Conservation (phyloP, 805 yeast species). For the Saccharomycopsis schoenii region DNA sequence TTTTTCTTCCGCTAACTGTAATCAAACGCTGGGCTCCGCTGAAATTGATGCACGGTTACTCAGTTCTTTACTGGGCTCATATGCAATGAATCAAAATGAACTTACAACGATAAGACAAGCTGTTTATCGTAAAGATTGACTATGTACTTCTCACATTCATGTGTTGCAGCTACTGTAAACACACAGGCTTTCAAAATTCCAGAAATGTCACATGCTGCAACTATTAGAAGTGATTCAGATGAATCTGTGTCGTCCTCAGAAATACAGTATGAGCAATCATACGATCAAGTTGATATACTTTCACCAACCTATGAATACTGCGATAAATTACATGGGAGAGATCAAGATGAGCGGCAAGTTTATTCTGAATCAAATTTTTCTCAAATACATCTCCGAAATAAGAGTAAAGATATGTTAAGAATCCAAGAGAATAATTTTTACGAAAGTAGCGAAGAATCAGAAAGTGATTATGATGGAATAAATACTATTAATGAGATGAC, state of each 20-base stretch:
- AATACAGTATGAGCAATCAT: not conserved
- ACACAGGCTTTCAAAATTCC: not conserved
- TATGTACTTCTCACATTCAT: no score
- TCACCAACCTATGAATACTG: constrained; percentile 34
- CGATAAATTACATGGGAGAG: not conserved
- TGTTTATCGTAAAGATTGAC: not conserved
- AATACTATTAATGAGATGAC: not conserved
- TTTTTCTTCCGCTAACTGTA: not conserved
- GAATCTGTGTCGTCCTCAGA: not conserved
- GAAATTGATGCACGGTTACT: not conserved
- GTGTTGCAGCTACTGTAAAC: no score
- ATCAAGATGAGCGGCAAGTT: not conserved
- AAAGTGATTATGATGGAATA: not conserved
- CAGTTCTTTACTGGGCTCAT: not conserved
- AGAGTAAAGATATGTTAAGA: not conserved
- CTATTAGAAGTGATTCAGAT: not conserved
- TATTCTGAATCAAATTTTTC: not conserved
- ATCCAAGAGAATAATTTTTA: not conserved
- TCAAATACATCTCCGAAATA: not conserved
- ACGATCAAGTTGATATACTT: not conserved
- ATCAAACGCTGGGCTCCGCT: no score
- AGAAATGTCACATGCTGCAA: not conserved
- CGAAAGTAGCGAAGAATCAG: not conserved
- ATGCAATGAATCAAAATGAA: not conserved
- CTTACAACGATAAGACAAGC: not conserved